Percentiles rank a stretch among this genome's conserved stretches.
Conservation (phyloP, 169 alveolate genomes). For the Eimeria acervulina region DNA sequence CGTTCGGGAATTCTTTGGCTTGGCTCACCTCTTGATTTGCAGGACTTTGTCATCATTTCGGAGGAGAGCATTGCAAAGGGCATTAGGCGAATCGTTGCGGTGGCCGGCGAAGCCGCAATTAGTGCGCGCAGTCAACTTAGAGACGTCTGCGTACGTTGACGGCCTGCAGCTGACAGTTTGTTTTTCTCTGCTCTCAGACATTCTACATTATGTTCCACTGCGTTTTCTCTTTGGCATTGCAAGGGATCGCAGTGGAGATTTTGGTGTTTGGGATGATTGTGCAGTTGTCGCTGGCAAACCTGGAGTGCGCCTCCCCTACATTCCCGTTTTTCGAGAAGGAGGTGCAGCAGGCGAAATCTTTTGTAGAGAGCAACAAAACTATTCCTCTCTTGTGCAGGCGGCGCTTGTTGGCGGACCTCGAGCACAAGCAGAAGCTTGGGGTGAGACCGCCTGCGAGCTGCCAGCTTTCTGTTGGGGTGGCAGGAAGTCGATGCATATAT, state of each 20-base stretch:
- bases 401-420: constrained; percentile 67
- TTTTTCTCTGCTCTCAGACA: not conserved
- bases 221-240: not conserved
- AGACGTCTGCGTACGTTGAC: constrained; percentile 80
- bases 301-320: constrained; percentile 68
- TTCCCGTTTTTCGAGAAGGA: constrained; percentile 69
- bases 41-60: constrained; percentile 89
- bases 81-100: constrained; percentile 92
- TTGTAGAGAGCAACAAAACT: constrained; percentile 62
- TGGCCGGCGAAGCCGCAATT: constrained; percentile 91
- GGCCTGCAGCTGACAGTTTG: not conserved
- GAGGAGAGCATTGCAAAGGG: constrained; percentile 96
- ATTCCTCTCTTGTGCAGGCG: constrained; percentile 79
- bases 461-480: not conserved
- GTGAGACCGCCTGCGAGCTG: constrained; percentile 12
- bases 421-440: constrained; percentile 71
- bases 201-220: not conserved
- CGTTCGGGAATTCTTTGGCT: not conserved
- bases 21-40: not conserved
- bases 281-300: constrained; percentile 64
- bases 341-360: constrained; percentile 57
- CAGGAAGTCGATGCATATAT: not conserved
- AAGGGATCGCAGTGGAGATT: not conserved
- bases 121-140: constrained; percentile 86
- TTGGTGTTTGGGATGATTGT: not conserved